phyloP scores from a whole-genome alignment of 352 stramenopile species.

The Pythium brachiatum region DNA sequence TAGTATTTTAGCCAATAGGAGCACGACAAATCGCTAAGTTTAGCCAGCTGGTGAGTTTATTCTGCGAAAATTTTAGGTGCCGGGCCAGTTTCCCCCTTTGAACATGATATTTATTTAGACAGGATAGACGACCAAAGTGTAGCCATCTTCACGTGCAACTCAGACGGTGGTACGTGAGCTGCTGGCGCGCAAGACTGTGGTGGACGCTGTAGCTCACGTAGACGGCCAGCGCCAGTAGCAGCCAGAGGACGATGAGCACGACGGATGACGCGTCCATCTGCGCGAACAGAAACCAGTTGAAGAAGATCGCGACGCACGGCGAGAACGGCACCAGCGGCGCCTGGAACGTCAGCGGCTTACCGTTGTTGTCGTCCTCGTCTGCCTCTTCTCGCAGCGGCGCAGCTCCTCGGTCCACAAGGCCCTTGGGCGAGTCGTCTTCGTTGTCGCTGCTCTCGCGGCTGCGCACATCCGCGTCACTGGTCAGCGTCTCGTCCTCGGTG shows the following conservation, averaged over 20 bases:
- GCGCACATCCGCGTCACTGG: slow-evolving; percentile 21
- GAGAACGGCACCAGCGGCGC: slow-evolving; percentile 73
- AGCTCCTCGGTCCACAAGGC: background rate
- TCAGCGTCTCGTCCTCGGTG: slow-evolving; percentile 20
- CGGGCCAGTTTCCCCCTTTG: background rate
- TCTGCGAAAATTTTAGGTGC: background rate
- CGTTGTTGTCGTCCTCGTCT: slow-evolving; percentile 30
- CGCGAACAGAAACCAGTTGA: slow-evolving; percentile 87
- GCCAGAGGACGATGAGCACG: slow-evolving; percentile 61
- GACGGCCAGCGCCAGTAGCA: slow-evolving; percentile 57
- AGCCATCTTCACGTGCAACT: slow-evolving; percentile 3
- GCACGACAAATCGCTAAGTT: background rate
- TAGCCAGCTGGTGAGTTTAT: slow-evolving; percentile 1
- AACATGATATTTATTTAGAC: background rate
- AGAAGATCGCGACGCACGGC: slow-evolving; percentile 81
- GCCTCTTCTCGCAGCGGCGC: background rate
- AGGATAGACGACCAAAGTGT: background rate
- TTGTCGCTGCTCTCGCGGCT: slow-evolving; percentile 12
- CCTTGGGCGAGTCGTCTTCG: slow-evolving; percentile 2
- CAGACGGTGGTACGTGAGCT: slow-evolving; percentile 62
- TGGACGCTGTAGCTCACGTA: slow-evolving; percentile 75
- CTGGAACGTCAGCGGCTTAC: slow-evolving; percentile 44
- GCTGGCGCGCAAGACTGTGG: slow-evolving; percentile 68
- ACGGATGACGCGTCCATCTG: slow-evolving; percentile 74
- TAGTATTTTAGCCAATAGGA: slow-evolving; percentile 17